phyloP scores from a whole-genome alignment of 768 basidiomycete genomes.

The Auriscalpium microsporum region DNA sequence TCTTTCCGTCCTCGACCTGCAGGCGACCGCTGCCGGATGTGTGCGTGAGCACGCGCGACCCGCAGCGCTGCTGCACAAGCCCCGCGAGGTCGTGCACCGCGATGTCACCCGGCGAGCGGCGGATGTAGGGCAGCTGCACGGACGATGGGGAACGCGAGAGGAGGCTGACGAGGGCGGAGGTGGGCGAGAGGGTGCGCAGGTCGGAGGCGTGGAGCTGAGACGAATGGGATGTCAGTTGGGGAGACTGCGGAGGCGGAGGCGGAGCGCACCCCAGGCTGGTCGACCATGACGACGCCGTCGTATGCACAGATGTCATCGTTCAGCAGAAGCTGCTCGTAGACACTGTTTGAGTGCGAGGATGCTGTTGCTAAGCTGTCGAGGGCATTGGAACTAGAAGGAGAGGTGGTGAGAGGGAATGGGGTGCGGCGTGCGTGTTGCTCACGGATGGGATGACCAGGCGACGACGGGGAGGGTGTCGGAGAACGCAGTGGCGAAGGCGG shows the following conservation, averaged over 20 bases:
- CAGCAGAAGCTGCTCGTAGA: not conserved
- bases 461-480: not conserved
- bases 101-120: slow-evolving; percentile 20
- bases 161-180: slow-evolving; percentile 38
- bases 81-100: slow-evolving; percentile 31
- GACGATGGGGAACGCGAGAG: slow-evolving; percentile 45
- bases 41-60: slow-evolving; percentile 38
- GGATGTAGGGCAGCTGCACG: slow-evolving; percentile 56
- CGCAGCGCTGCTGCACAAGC: slow-evolving; percentile 44
- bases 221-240: not conserved
- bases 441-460: slow-evolving; percentile 2
- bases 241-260: not conserved
- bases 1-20: slow-evolving; percentile 29
- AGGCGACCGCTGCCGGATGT: slow-evolving; percentile 24
- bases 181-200: slow-evolving; percentile 48
- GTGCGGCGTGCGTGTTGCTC: not conserved
- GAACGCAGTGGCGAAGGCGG: not conserved
- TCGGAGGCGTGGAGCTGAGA: slow-evolving; percentile 69
- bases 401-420: not conserved
- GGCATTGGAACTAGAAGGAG: not conserved
- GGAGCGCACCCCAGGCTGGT: slow-evolving; percentile 62
- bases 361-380: not conserved
- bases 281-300: slow-evolving; percentile 43
- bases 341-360: not conserved
- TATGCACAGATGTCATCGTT: not conserved